Evolutionary conservation across 345 rosid genomes (phyloP).

Genomic region (Syzygium grande): DNA sequence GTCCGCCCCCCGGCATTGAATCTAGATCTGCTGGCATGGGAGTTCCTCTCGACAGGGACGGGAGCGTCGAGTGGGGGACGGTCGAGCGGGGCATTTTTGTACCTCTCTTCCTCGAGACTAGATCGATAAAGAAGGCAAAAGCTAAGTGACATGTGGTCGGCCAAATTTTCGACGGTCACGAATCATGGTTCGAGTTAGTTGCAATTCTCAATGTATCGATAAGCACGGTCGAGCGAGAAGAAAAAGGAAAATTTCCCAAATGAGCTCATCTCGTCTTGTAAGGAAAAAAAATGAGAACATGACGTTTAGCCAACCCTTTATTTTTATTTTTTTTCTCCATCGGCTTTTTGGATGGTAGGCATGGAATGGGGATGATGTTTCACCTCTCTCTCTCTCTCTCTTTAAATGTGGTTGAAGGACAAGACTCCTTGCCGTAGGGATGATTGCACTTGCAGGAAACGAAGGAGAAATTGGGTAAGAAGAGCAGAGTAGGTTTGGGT

Average conservation of each 20-base stretch:
- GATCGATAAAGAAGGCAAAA: too few species aligned
- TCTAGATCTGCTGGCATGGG: too few species aligned
- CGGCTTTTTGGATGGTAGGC: not conserved
- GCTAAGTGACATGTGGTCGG: not conserved
- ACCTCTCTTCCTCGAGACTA: not conserved
- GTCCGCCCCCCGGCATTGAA: too few species aligned
- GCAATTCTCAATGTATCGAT: too few species aligned
- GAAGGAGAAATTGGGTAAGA: not conserved
- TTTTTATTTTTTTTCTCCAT: not conserved
- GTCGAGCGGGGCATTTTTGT: not conserved
- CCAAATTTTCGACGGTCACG: accelerated
- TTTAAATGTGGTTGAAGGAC: not conserved
- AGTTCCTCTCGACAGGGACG: not conserved
- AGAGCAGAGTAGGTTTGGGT: not conserved
- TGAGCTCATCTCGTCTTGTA: too few species aligned
- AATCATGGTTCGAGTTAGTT: too few species aligned
- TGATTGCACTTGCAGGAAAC: not conserved
- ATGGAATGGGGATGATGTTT: not conserved
- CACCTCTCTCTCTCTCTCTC: not conserved
- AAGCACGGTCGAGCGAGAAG: too few species aligned
- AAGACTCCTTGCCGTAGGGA: not conserved
- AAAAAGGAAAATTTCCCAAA: too few species aligned
- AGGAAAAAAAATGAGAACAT: not conserved
- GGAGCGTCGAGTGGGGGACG: not conserved
- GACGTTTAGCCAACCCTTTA: not conserved